Evolutionary conservation across 805 yeast genomes (phyloP).

Genomic region (Isabelozyma gotoi): DNA sequence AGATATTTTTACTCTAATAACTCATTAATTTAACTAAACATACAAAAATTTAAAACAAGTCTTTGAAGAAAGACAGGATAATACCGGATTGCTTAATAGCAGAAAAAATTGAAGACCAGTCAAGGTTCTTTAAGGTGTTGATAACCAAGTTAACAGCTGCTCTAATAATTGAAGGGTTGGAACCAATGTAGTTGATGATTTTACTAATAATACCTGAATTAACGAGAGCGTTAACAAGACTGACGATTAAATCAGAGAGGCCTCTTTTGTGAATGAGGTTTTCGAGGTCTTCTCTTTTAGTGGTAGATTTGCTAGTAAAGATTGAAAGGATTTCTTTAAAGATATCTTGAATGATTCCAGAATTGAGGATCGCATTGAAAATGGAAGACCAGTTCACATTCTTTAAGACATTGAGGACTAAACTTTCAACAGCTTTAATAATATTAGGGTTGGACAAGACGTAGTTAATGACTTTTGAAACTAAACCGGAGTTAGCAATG

Average conservation of each 20-base stretch:
- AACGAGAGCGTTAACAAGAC: not conserved
- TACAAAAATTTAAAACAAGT: not conserved
- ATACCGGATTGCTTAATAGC: conserved; percentile 28
- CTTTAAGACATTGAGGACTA: conserved; percentile 19
- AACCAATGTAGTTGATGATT: conserved; percentile 14
- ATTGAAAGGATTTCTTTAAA: conserved; percentile 10
- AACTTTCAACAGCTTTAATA: conserved; percentile 13
- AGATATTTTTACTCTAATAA: not conserved
- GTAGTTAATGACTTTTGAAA: conserved; percentile 13
- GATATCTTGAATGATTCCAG: conserved; percentile 20
- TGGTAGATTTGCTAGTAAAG: not conserved
- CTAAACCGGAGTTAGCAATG: conserved; percentile 8
- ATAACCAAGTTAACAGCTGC: conserved; percentile 18
- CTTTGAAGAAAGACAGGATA: no score
- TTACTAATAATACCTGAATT: conserved; percentile 10
- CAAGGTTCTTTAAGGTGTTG: conserved; percentile 18
- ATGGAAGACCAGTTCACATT: conserved; percentile 19
- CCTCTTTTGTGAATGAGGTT: not conserved
- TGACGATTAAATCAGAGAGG: not conserved
- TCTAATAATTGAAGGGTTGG: conserved; percentile 11
- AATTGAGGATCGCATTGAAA: conserved; percentile 22
- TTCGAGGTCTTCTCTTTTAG: not conserved
- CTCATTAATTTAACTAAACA: not conserved
- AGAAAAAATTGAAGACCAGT: conserved; percentile 18
- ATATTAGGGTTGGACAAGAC: conserved; percentile 15